These are phyloP conservation scores for Taphrina sp. DNA, from an alignment of 1,139 yeast genomes.

Conservation along the genomic window DNA sequence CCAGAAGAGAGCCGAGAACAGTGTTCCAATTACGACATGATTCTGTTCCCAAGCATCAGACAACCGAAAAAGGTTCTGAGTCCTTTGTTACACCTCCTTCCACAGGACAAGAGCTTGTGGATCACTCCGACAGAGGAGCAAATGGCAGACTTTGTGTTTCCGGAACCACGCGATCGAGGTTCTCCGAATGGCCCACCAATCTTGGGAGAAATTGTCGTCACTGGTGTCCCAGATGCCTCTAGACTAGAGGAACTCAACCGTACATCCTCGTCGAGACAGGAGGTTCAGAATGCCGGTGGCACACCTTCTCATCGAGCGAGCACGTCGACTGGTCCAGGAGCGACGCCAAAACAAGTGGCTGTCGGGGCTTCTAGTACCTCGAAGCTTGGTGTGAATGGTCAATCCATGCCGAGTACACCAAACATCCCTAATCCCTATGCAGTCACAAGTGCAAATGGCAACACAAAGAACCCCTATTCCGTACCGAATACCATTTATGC, in stretches of 20 bases:
- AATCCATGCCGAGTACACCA: neutral
- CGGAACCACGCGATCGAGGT: constrained; percentile 52
- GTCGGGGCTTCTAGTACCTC: too few species aligned
- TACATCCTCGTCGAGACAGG: constrained; percentile 1
- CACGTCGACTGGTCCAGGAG: neutral
- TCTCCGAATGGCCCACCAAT: constrained; percentile 86
- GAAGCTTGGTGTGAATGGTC: neutral
- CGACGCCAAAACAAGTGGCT: too few species aligned
- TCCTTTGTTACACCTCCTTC: constrained; percentile 74
- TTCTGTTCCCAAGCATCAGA: constrained; percentile 50
- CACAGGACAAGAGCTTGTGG: constrained; percentile 60
- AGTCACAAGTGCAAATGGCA: neutral
- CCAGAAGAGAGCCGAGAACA: constrained; percentile 92
- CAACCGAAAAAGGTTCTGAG: constrained; percentile 70
- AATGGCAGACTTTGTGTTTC: neutral
- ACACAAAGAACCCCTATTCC: neutral
- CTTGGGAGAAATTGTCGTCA: constrained; percentile 58
- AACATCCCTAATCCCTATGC: neutral
- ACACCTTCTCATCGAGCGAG: neutral
- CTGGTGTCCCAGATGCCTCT: constrained; percentile 4
- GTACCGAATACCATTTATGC: neutral
- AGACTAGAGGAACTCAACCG: constrained; percentile 16
- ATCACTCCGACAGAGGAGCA: constrained; percentile 42
- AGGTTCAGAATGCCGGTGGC: neutral
- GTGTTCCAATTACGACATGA: constrained; percentile 69